Percentiles rank a stretch among this genome's conserved stretches.
Conservation (phyloP, 2,329 filamentous ascomycete genomes). For the Stagonosporopsis vannaccii region DNA sequence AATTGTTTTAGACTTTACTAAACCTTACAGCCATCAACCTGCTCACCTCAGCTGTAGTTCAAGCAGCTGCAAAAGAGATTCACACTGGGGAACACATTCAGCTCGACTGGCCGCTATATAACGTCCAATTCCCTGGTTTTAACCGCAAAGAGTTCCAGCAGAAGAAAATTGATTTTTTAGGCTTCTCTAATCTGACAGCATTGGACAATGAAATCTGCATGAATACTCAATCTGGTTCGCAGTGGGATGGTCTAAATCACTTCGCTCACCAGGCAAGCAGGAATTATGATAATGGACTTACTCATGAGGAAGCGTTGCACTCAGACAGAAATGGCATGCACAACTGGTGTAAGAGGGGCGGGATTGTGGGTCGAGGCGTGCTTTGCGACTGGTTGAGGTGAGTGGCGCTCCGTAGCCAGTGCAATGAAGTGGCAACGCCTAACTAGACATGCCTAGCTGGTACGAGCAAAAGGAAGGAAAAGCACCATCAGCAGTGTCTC, state of each 20-base stretch:
- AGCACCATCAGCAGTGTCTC: slow-evolving; percentile 34
- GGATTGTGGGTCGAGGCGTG: slow-evolving; percentile 46
- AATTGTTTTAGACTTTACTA: neutral
- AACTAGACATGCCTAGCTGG: slow-evolving; percentile 10
- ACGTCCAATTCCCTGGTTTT: slow-evolving; percentile 64
- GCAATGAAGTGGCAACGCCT: neutral
- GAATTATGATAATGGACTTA: slow-evolving; percentile 43
- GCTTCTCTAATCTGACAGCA: slow-evolving; percentile 29
- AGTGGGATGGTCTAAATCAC: slow-evolving; percentile 49
- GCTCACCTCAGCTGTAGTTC: slow-evolving; percentile 61
- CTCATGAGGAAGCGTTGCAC: slow-evolving; percentile 35
- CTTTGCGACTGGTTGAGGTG: slow-evolving; percentile 41
- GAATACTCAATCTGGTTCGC: slow-evolving; percentile 44
- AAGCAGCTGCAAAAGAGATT: slow-evolving; percentile 60
- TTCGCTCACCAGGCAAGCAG: slow-evolving; percentile 42
- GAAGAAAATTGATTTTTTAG: slow-evolving; percentile 57
- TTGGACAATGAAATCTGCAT: slow-evolving; percentile 45
- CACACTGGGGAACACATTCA: slow-evolving; percentile 60
- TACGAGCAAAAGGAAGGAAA: slow-evolving; percentile 41
- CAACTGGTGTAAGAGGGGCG: slow-evolving; percentile 47
- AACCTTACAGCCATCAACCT: slow-evolving; percentile 38
- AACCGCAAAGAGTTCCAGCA: slow-evolving; percentile 60
- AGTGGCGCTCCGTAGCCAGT: neutral
- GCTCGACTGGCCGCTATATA: slow-evolving; percentile 64
- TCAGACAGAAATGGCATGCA: slow-evolving; percentile 43